Evolutionary conservation across 108 stramenopile species (phyloP), one percentile per base, ranked within the genome.

Genomic region (Cafeteria roenbergensis): DNA sequence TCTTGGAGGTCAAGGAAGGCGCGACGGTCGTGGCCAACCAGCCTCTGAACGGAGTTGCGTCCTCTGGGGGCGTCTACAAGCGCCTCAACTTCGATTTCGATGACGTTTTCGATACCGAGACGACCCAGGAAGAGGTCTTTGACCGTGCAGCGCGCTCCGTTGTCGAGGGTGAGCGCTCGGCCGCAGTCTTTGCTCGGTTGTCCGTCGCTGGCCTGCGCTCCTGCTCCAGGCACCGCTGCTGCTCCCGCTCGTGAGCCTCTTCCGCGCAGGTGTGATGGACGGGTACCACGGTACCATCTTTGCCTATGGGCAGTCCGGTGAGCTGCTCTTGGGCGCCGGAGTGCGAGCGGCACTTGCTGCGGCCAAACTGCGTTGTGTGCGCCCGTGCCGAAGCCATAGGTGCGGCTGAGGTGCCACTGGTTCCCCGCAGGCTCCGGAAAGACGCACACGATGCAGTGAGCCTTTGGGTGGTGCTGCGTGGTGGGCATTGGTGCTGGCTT

Each of bases 241-340:
- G n/a, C n/a, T n/a, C n/a, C n/a, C n/a, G n/a, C n/a, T n/a, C n/a
- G n/a, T n/a, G n/a, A n/a, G n/a, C n/a, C n/a, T n/a, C n/a, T 61
- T 70, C 30, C 62, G 64, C 21, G 12, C 21, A 26, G 25, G 36
- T 1, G 75, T 73, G 20, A 1, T 75, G 12, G 60, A 68, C 42
- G 81, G 81, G 21, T 82, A 78, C 58, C 70, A 75, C 33, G 76
- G 79, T 0, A 82, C 81, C 29, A 73, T 82, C n/a, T 82, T 82
- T 65, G 81, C 78, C 36, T 81, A 78, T 51, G 68, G 81, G 76
- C n/a, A n/a, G n/a, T n/a, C n/a, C n/a, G n/a, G n/a, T n/a, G n/a
- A n/a, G n/a, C n/a, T n/a, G n/a, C n/a, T n/a, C n/a, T n/a, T n/a
- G n/a, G n/a, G n/a, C n/a, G n/a, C n/a, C n/a, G n/a, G n/a, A n/a